phyloP scores from a whole-genome alignment of 1,139 yeast species.

The Pichia sp. region DNA sequence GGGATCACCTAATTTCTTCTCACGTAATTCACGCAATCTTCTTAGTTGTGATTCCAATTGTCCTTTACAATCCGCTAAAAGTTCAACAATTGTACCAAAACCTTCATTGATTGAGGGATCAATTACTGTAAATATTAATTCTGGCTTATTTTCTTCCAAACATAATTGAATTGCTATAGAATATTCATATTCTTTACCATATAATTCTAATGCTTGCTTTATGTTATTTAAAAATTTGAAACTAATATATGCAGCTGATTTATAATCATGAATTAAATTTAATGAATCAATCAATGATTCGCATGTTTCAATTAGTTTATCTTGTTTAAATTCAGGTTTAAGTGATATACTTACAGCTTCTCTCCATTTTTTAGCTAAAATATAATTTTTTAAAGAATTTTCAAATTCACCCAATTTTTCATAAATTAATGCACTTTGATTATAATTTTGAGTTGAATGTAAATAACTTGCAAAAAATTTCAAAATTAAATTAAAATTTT shows the following conservation, averaged over 20 bases:
- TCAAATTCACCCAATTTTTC: constrained; percentile 57
- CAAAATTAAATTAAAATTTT: constrained; percentile 50
- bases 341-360: constrained; percentile 67
- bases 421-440: constrained; percentile 71
- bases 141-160: constrained; percentile 34
- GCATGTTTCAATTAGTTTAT: constrained; percentile 39
- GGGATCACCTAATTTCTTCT: constrained; percentile 79
- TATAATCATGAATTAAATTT: constrained; percentile 64
- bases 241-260: constrained; percentile 80
- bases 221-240: constrained; percentile 53
- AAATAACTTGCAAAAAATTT: constrained; percentile 57
- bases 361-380: constrained; percentile 71
- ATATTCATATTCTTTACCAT: constrained; percentile 69
- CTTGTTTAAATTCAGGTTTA: constrained; percentile 33
- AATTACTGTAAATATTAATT: constrained; percentile 51
- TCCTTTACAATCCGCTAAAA: constrained; percentile 83
- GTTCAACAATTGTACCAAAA: constrained; percentile 79
- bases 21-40: constrained; percentile 77
- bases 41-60: constrained; percentile 79
- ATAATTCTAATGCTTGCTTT: constrained; percentile 56
- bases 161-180: constrained; percentile 73
- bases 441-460: constrained; percentile 46
- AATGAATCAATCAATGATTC: constrained; percentile 54
- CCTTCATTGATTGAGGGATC: constrained; percentile 80
- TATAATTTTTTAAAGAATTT: constrained; percentile 64